Evolutionary conservation across 2,329 filamentous ascomycete species (phyloP).

Genomic region (Metarhizium robertsii): DNA sequence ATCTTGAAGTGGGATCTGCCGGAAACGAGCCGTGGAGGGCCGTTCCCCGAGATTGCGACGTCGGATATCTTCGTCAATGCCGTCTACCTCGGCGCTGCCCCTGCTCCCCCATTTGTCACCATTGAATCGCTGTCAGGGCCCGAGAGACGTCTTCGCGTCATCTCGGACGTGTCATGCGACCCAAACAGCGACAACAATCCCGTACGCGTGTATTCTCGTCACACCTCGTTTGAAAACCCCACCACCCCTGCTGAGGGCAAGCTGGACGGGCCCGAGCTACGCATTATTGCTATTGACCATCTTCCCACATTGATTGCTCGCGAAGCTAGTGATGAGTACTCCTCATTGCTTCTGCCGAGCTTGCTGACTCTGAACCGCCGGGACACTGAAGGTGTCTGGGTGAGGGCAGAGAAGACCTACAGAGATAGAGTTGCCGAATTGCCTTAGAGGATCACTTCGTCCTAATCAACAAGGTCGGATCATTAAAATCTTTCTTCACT

Average conservation of each 20-base stretch:
- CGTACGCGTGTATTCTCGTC: slow-evolving; percentile 73
- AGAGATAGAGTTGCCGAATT: slow-evolving; percentile 5
- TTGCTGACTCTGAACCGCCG: slow-evolving; percentile 5
- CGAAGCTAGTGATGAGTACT: slow-evolving; percentile 60
- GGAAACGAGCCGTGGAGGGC: slow-evolving; percentile 65
- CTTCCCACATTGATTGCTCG: slow-evolving; percentile 74
- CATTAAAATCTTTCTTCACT: too few relatives aligned
- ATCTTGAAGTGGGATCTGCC: slow-evolving; percentile 62
- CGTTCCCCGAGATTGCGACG: slow-evolving; percentile 70
- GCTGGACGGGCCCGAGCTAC: slow-evolving; percentile 46
- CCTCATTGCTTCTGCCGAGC: neutral
- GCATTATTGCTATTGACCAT: slow-evolving; percentile 83
- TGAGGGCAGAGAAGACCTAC: slow-evolving; percentile 4
- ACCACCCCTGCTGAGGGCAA: slow-evolving; percentile 59
- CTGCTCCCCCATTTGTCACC: neutral
- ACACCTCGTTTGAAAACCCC: slow-evolving; percentile 83
- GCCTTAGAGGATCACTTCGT: too few relatives aligned
- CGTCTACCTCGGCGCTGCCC: slow-evolving; percentile 10
- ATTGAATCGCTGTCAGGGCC: slow-evolving; percentile 42
- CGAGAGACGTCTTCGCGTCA: slow-evolving; percentile 64
- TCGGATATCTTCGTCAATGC: slow-evolving; percentile 62
- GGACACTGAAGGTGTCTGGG: slow-evolving; percentile 6
- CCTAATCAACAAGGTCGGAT: too few relatives aligned
- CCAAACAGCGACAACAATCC: slow-evolving; percentile 62
- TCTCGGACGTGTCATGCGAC: slow-evolving; percentile 73